Base-by-base conservation (phyloP, 148 eudicot species). In the Mesembryanthemum crystallinum region DNA sequence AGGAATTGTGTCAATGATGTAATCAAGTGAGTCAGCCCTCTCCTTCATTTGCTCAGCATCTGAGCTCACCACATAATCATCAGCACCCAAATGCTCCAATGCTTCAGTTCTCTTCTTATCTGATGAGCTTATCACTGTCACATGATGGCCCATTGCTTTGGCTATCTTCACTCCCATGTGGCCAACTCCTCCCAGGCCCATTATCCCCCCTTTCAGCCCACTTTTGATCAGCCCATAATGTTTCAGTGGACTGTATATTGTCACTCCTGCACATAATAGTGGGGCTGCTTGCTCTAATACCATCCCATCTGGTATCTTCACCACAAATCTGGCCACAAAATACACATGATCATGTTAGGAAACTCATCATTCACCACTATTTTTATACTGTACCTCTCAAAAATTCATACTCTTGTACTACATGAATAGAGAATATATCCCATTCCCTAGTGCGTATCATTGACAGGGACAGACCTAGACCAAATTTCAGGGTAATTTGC, bases 81-180 rank as follows among this genome's bases (percentile, higher is more conserved):
- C 97, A 0, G 97, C 99, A 18, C 96, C 91, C 12, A 95, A 83
- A 47, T 90, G 85, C 2, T 89, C 96, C 66, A 95, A 13, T 1
- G 99, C 99, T 85, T 95, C 99, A 0, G 18, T 86, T 76, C 71
- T 86, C 81, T 95, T 95, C 89, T 85, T 90, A 2, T 89, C 88
- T 0, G 98, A 94, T 0, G 98, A 94, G 85, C 97, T 92, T 39
- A 94, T 86, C 14, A 94, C 98, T 1, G 91, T 86, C 51, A 92
- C 97, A 69, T 94, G 90, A 57, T 94, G 98, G 35, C 97, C 98
- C 98, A 94, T 90, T 14, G 96, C 96, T 77, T 94, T 94, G 9
- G 97, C 98, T 57, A 94, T 88, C 68, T 87, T 87, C n/a, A 94
- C 98, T 5, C 98, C 98, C 98, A 94, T 92, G 70, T 95, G 99